These are phyloP conservation scores for Magnusiomyces suaveolens DNA, from an alignment of 1,139 yeast species.

Conservation along the genomic window DNA sequence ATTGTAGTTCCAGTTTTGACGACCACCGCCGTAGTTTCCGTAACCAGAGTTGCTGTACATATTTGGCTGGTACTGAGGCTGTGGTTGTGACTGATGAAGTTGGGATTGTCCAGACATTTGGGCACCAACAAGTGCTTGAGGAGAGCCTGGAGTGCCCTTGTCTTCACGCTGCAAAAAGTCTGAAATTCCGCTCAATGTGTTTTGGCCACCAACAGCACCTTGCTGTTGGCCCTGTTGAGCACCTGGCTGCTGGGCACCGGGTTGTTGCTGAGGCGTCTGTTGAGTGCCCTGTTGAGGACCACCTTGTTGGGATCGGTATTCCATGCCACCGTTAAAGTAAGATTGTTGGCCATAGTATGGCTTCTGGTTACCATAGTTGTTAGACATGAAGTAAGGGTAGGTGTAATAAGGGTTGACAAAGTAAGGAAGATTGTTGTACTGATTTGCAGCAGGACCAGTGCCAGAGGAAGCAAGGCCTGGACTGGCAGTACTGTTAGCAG, in stretches of 20 bases:
- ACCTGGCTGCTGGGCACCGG: constrained; percentile 14
- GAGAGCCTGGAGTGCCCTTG: constrained; percentile 23
- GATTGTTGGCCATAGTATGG: constrained; percentile 4
- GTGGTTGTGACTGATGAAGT: constrained; percentile 14
- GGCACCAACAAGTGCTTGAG: constrained; percentile 17
- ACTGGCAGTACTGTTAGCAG: constrained; percentile 4
- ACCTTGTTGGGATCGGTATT: not conserved
- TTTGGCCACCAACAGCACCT: constrained; percentile 15
- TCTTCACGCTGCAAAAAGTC: constrained; percentile 31
- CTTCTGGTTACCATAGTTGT: constrained; percentile 20
- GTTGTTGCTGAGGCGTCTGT: constrained; percentile 14
- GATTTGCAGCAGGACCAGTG: constrained; percentile 5
- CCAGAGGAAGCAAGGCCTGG: constrained; percentile 4
- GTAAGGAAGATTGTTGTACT: constrained; percentile 1
- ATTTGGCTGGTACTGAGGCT: constrained; percentile 24
- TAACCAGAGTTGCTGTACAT: constrained; percentile 27
- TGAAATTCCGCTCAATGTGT: constrained; percentile 26
- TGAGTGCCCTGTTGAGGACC: constrained; percentile 14
- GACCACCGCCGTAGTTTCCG: constrained; percentile 21
- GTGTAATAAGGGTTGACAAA: constrained; percentile 1
- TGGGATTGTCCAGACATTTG: constrained; percentile 17
- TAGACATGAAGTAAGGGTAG: constrained; percentile 20
- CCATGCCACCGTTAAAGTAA: not conserved
- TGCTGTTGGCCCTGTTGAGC: constrained; percentile 18
- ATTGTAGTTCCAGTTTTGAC: constrained; percentile 14